A percentile compares a stretch with the other conserved stretches of the same genome.
Evolutionary conservation across 495 filamentous ascomycete genomes (phyloP).

Genomic region (Rhizodiscina lignyota): DNA sequence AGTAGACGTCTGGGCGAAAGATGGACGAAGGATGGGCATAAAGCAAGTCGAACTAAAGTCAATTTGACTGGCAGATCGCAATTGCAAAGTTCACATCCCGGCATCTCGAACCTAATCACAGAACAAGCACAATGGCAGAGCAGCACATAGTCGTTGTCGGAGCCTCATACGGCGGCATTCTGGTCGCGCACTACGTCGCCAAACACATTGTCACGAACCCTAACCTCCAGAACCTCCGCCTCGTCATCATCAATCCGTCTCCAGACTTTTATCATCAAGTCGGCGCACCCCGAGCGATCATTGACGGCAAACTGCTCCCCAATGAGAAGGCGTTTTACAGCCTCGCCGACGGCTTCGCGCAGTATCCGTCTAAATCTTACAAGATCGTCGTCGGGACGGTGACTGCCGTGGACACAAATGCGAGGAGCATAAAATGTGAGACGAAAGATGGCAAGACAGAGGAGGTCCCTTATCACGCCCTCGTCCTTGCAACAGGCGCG

Average conservation of each 20-base stretch:
- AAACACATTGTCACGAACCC: slow-evolving; percentile 26
- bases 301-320: slow-evolving; percentile 14
- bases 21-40: too few relatives aligned
- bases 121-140: background rate
- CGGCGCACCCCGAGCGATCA: slow-evolving; percentile 20
- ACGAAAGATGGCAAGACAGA: slow-evolving; percentile 1
- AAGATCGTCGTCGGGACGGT: slow-evolving; percentile 25
- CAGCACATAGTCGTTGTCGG: slow-evolving; percentile 44
- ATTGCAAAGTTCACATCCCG: too few relatives aligned
- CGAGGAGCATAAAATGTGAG: slow-evolving; percentile 17
- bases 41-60: too few relatives aligned
- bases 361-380: slow-evolving; percentile 14
- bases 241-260: slow-evolving; percentile 22
- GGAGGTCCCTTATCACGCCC: slow-evolving; percentile 23
- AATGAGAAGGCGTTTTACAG: slow-evolving; percentile 18
- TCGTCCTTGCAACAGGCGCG: slow-evolving; percentile 24
- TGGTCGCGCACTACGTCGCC: slow-evolving; percentile 41
- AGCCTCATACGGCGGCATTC: slow-evolving; percentile 38
- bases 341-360: slow-evolving; percentile 18
- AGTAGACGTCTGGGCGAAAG: too few relatives aligned
- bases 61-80: too few relatives aligned
- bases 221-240: slow-evolving; percentile 8
- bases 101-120: too few relatives aligned
- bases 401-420: slow-evolving; percentile 16
- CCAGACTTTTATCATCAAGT: slow-evolving; percentile 24